phyloP scores from a whole-genome alignment of 192 early-diverging fungal genomes.

The Coemansia aciculifera region DNA sequence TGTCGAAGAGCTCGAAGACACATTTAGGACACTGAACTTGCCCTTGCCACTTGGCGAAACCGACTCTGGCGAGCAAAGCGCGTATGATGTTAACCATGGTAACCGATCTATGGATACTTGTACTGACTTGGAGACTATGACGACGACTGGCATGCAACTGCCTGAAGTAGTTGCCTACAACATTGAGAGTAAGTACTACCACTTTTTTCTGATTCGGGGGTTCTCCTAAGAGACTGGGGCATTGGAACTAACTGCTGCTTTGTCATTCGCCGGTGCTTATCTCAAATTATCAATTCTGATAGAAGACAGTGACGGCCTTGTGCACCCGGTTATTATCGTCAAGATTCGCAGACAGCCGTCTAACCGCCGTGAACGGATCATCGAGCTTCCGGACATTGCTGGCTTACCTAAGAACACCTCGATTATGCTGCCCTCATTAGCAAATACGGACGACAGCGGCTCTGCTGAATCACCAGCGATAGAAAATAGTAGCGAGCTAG shows the following conservation, averaged over 20 bases:
- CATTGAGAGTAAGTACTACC: constrained; percentile 44
- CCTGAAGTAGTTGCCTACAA: constrained; percentile 39
- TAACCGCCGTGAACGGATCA: constrained; percentile 7
- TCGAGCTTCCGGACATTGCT: constrained; percentile 21
- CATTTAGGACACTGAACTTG: constrained; percentile 38
- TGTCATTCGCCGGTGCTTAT: not conserved
- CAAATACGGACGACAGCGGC: not conserved
- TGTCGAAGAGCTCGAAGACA: constrained; percentile 65
- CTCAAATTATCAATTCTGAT: not conserved
- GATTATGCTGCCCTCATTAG: constrained; percentile 14
- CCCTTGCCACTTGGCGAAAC: constrained; percentile 12
- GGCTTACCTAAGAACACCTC: constrained; percentile 15
- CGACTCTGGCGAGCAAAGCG: not conserved
- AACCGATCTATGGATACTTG: not conserved
- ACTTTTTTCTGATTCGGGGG: not conserved
- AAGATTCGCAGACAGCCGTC: constrained; percentile 23
- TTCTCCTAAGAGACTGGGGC: not conserved
- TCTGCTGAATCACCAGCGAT: not conserved
- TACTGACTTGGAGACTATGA: not conserved
- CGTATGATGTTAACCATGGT: not conserved
- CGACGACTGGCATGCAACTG: not conserved
- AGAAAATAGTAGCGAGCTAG: not conserved
- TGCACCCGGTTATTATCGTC: constrained; percentile 49
- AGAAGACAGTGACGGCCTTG: constrained; percentile 49
- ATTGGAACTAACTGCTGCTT: not conserved